Conservation (phyloP, 2,329 filamentous ascomycete genomes). For the Pleurostoma richardsiae region DNA sequence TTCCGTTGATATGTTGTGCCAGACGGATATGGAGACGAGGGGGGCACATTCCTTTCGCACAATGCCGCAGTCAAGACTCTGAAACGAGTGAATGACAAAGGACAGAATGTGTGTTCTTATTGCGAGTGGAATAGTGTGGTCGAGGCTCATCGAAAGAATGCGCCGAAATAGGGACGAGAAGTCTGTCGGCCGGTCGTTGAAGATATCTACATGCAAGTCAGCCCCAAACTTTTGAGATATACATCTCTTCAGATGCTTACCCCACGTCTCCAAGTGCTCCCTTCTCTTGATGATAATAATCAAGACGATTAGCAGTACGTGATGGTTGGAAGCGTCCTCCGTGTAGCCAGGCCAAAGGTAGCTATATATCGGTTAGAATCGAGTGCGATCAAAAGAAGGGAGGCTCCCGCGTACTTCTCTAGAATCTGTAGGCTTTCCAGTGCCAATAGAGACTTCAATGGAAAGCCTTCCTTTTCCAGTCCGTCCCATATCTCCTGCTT, state of each 20-base stretch:
- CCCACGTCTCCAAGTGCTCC: slow-evolving; percentile 84
- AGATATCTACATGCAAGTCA: slow-evolving; percentile 53
- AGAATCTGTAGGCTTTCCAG: slow-evolving; percentile 88
- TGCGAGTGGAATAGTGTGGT: slow-evolving; percentile 57
- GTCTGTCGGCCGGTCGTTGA: slow-evolving; percentile 69
- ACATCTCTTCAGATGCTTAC: slow-evolving; percentile 36
- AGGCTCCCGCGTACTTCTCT: slow-evolving; percentile 57
- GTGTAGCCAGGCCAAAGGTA: slow-evolving; percentile 94
- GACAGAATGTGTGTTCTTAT: slow-evolving; percentile 79
- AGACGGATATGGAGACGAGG: slow-evolving; percentile 88
- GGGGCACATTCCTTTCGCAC: slow-evolving; percentile 96
- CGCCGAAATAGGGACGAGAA: slow-evolving; percentile 90
- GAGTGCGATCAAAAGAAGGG: not conserved
- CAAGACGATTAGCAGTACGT: slow-evolving; percentile 80
- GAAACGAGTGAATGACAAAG: slow-evolving; percentile 88
- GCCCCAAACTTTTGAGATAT: not conserved
- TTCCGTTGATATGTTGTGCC: slow-evolving; percentile 86
- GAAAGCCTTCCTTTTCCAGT: slow-evolving; percentile 76
- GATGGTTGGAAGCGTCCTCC: slow-evolving; percentile 84
- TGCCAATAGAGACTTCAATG: slow-evolving; percentile 69
- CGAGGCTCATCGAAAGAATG: slow-evolving; percentile 79
- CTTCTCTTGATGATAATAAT: slow-evolving; percentile 84
- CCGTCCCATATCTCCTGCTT: slow-evolving; percentile 87
- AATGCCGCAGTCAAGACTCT: slow-evolving; percentile 82
- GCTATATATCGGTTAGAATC: slow-evolving; percentile 36